Evolutionary conservation across 192 early-diverging fungal species (phyloP), one percentile per base, ranked within the genome.

Genomic region (Obelidium mucronatum): DNA sequence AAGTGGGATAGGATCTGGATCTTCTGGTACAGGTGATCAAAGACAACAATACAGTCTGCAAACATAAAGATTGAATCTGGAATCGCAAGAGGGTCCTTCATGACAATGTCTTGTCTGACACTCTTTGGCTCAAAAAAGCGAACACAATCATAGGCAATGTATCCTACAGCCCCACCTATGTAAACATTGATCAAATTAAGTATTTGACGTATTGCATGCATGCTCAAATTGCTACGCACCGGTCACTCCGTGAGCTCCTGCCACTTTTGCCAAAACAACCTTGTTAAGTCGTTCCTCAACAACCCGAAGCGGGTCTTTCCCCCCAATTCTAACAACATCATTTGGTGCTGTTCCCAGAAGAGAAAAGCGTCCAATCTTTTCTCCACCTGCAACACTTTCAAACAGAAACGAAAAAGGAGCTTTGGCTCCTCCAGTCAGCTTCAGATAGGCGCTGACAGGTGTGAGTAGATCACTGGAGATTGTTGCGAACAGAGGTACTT

Each of bases 121-220:
- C 94, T 94, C 55, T 91, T 92, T 8, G 97, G 96, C 84, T 99
- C 98, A 92, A 99, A 99, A 80, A 97, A 94, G 80, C 94, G 92
- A 53, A 98, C 92, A 70, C 97, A 98, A 80, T 99, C 98, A 83
- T 96, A 99, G 52, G 92, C 87, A 65, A 99, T 94, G 81, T 97
- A 99, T 24, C 98, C 98, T 62, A 99, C 91, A 2, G 97, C 98
- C 31, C 98, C 98, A 78, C 97, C 96, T 77, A 80, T 81, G 42
- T 44, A 44, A 44, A 17, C 42, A 44, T n/a, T n/a, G n/a, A n/a
- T n/a, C n/a, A n/a, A n/a, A n/a, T n/a, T n/a, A n/a, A n/a, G n/a
- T n/a, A 28, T n/a, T 52, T 13, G 48, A 33, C 0, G 40, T 52
- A 19, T 28, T 13, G 15, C 36, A 66, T 40, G 8, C 35, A 5